Evolutionary conservation across 208 protist species (phyloP), one percentile per base, ranked within the genome.

Genomic region (Angomonas deanei): DNA sequence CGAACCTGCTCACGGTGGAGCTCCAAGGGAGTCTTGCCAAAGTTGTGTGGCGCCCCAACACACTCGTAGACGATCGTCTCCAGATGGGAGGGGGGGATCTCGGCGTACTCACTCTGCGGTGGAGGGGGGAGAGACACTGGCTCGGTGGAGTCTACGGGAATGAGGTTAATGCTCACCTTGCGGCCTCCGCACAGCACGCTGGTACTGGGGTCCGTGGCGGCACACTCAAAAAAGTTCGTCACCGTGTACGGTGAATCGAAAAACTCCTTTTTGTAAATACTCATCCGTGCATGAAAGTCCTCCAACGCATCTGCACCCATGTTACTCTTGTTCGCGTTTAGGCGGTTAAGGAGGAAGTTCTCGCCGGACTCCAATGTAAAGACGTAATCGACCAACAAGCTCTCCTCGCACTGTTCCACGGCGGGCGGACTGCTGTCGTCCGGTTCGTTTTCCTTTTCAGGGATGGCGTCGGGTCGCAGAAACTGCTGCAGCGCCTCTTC

Each of bases 11-110:
- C 86, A 15, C 74, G 76, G 66, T 86, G 80, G 19, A 84, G 17
- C 70, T 97, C 78, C 54, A 86, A 69, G 19, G 91, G 84, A 11
- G 88, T 87, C 31, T 88, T 81, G 38, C 93, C 95, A 65, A 97
- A 94, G 66, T 97, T 97, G 67, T 88, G 92, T 19, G 93, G 81
- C 0, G 24, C 60, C 4, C 95, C 95, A 31, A 97, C 75, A 26
- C 88, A 59, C 46, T 89, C 53, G 36, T 68, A 72, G n/a, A 87
- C 64, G 17, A 70, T 50, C 28, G 77, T 24, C 70, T 87, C 80
- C 36, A 82, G 68, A 39, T 63, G 50, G 33, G 57, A 73, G 3
- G 70, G 39, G 17, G 70, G 68, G 5, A 52, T 38, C 33, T 76
- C 65, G 27, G 74, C 83, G 54, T 80, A 92, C 8, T 48, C 66